Conservation (phyloP, 176 grass and related monocot species). For the Calamus simplicifolius region DNA sequence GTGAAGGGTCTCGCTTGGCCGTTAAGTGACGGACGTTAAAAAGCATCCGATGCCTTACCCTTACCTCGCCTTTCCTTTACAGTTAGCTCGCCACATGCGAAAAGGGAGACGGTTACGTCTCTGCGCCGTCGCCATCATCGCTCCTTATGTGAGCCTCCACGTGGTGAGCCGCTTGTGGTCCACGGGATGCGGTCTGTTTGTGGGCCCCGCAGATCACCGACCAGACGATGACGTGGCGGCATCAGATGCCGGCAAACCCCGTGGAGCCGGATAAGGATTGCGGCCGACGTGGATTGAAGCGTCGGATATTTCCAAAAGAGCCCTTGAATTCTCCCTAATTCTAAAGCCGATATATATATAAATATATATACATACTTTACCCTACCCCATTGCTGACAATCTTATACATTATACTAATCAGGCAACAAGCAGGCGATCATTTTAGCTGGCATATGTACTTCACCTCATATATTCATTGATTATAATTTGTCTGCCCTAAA, state of each 20-base stretch:
- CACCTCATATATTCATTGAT: too few relatives aligned
- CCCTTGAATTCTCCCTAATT: too few relatives aligned
- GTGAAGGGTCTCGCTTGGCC: neutral
- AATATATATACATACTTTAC: too few relatives aligned
- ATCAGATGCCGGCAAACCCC: conserved; percentile 13
- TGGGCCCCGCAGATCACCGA: conserved; percentile 7
- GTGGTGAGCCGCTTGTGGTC: conserved; percentile 16
- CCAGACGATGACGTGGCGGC: conserved; percentile 17
- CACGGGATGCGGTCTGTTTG: neutral
- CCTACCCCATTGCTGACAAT: too few relatives aligned
- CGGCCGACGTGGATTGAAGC: neutral
- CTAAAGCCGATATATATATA: too few relatives aligned
- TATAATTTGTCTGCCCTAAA: too few relatives aligned
- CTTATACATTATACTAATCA: too few relatives aligned
- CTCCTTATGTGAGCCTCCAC: neutral
- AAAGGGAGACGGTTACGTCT: conserved; percentile 18
- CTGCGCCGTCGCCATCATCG: conserved; percentile 20
- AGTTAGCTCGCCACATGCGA: conserved; percentile 5
- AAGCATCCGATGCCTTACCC: conserved; percentile 4
- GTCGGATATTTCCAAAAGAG: too few relatives aligned
- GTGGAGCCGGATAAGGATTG: conserved; percentile 19
- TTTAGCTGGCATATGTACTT: too few relatives aligned
- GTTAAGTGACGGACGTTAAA: conserved; percentile 2
- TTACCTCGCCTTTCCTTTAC: conserved; percentile 3
- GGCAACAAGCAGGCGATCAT: too few relatives aligned